These are phyloP conservation scores for Penicillium canariense DNA, from an alignment of 495 filamentous ascomycete species.

Conservation along the genomic window DNA sequence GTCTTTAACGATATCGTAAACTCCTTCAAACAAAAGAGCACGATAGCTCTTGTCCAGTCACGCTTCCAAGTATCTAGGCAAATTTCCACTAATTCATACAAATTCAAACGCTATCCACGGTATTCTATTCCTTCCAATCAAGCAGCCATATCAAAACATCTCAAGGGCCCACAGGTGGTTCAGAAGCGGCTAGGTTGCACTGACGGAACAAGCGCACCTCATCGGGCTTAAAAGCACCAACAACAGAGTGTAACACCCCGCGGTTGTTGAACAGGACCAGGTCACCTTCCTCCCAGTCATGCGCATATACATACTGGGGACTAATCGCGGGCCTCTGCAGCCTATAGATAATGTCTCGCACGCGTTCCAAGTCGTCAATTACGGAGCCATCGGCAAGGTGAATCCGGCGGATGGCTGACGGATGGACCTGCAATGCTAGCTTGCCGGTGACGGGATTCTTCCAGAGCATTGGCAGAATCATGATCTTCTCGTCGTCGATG, in stretches of 20 bases:
- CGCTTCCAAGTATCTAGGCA: too few species aligned
- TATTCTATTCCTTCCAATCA: too few species aligned
- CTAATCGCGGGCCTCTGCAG: constrained; percentile 70
- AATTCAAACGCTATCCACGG: too few species aligned
- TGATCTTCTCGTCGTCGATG: constrained; percentile 62
- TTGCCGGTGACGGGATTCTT: constrained; percentile 66
- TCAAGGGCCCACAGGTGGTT: constrained; percentile 24
- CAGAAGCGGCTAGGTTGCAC: constrained; percentile 65
- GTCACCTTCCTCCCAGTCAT: constrained; percentile 74
- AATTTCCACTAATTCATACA: too few species aligned
- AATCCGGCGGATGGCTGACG: constrained; percentile 62
- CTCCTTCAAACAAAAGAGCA: too few species aligned
- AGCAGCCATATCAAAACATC: background rate
- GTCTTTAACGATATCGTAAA: too few species aligned
- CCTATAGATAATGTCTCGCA: constrained; percentile 64
- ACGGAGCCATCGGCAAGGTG: constrained; percentile 61
- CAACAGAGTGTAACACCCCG: constrained; percentile 68
- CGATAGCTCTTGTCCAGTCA: too few species aligned
- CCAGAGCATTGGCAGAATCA: constrained; percentile 69
- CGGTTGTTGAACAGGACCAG: constrained; percentile 73
- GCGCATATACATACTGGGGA: constrained; percentile 63
- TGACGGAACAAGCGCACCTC: constrained; percentile 72
- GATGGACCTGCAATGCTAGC: constrained; percentile 68
- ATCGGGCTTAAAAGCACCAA: constrained; percentile 67
- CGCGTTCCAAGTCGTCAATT: constrained; percentile 60